Evolutionary conservation across 805 yeast species (phyloP).

Genomic region (Teunomyces gatunensis): DNA sequence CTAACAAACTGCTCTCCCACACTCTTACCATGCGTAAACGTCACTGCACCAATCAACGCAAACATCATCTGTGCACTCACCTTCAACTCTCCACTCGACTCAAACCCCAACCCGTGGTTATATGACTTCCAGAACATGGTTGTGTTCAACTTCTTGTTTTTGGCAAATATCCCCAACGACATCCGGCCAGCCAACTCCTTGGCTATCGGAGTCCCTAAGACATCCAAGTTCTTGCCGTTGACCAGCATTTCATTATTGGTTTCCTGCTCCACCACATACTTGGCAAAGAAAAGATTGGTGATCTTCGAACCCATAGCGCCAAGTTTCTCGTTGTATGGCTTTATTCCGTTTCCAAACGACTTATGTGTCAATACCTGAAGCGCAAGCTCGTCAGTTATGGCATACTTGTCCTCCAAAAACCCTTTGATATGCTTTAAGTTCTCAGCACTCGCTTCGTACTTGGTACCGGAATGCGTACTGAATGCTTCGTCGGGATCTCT

Average conservation of each 20-base stretch:
- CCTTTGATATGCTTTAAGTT: slow-evolving; percentile 49
- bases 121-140: slow-evolving; percentile 67
- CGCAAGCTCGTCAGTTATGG: slow-evolving; percentile 57
- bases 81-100: slow-evolving; percentile 54
- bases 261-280: slow-evolving; percentile 34
- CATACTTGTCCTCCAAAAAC: slow-evolving; percentile 47
- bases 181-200: slow-evolving; percentile 51
- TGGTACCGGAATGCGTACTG: slow-evolving; percentile 30
- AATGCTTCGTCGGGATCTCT: slow-evolving; percentile 61
- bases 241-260: slow-evolving; percentile 32
- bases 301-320: slow-evolving; percentile 68
- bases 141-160: slow-evolving; percentile 44
- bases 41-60: slow-evolving; percentile 69
- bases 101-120: slow-evolving; percentile 44
- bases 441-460: slow-evolving; percentile 51
- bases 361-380: slow-evolving; percentile 89
- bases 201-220: slow-evolving; percentile 56
- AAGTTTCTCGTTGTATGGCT: slow-evolving; percentile 87
- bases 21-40: slow-evolving; percentile 56
- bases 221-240: slow-evolving; percentile 52
- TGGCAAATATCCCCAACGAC: slow-evolving; percentile 52
- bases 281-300: slow-evolving; percentile 49
- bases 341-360: slow-evolving; percentile 87
- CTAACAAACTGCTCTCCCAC: slow-evolving; percentile 59
- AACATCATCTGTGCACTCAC: slow-evolving; percentile 53